A percentile compares a stretch with the other conserved stretches of the same genome.
These are phyloP conservation scores for Podila clonocystis DNA, from an alignment of 192 early-diverging fungal species.

Conservation along the genomic window DNA sequence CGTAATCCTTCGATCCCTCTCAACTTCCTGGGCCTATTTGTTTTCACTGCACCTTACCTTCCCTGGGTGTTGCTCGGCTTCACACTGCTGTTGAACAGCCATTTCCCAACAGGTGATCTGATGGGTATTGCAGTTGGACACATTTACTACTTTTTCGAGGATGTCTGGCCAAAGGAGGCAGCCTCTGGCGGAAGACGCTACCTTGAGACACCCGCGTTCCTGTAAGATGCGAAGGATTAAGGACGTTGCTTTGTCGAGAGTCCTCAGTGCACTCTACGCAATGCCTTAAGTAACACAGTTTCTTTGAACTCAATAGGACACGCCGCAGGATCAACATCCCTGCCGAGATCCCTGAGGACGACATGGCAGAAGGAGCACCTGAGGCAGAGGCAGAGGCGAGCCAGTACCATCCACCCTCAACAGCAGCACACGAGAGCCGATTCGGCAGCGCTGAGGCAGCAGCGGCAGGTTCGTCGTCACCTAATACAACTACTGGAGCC, in stretches of 20 bases:
- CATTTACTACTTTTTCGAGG: constrained; percentile 94
- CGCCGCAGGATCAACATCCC: constrained; percentile 23
- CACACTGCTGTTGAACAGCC: constrained; percentile 78
- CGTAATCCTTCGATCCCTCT: constrained; percentile 91
- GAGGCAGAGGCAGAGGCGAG: not conserved
- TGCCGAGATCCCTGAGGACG: constrained; percentile 24
- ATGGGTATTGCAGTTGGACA: constrained; percentile 91
- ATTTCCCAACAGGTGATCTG: constrained; percentile 83
- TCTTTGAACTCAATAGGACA: constrained; percentile 4
- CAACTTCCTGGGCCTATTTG: constrained; percentile 92
- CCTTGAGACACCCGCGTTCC: constrained; percentile 62
- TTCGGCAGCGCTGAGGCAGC: not conserved
- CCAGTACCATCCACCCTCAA: not conserved
- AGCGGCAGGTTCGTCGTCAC: not conserved
- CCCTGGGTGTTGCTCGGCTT: constrained; percentile 94
- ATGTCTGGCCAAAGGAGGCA: constrained; percentile 86
- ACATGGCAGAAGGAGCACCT: not conserved
- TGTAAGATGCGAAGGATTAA: constrained; percentile 49
- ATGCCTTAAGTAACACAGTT: not conserved
- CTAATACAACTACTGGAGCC: not conserved
- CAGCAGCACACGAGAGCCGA: not conserved
- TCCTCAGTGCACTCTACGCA: not conserved
- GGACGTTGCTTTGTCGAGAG: not conserved
- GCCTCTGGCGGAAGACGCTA: constrained; percentile 66
- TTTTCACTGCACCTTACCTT: constrained; percentile 89